Conservation (phyloP, 2,329 filamentous ascomycete species). For the Leptographium galeiforme region DNA sequence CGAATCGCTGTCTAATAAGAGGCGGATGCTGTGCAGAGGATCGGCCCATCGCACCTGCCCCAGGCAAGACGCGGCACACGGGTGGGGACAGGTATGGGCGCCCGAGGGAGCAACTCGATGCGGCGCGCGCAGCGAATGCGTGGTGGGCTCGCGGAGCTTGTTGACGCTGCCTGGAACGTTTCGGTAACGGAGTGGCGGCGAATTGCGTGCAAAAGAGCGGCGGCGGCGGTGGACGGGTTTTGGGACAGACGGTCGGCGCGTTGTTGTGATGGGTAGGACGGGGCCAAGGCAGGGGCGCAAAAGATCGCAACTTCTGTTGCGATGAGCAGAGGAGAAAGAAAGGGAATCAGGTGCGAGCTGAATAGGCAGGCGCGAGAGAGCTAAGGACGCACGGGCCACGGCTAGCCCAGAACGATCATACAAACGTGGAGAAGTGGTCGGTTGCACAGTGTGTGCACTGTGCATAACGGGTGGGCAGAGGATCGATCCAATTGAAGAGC, state of each 20-base stretch:
- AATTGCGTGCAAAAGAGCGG: neutral
- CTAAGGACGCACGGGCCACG: neutral
- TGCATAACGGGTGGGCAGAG: no score
- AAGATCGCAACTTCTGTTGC: neutral
- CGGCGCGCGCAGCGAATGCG: no score
- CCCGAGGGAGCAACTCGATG: neutral
- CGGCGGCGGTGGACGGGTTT: neutral
- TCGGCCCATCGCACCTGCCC: slow-evolving; percentile 1
- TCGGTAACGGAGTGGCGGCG: neutral
- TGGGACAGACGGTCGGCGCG: neutral
- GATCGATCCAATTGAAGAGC: no score
- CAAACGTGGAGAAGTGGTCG: neutral
- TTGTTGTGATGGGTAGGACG: neutral
- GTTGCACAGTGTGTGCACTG: neutral
- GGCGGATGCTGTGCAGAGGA: neutral
- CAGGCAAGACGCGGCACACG: neutral
- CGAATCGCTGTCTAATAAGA: neutral
- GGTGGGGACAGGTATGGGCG: neutral
- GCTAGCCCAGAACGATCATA: neutral
- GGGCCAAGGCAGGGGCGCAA: neutral
- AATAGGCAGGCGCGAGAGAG: neutral
- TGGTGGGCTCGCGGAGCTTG: neutral
- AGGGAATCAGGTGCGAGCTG: neutral
- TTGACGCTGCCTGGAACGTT: neutral
- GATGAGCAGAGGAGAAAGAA: neutral